Percentiles rank a stretch among this genome's conserved stretches.
phyloP scores from a whole-genome alignment of 169 alveolate species.

The Plasmodium inui region DNA sequence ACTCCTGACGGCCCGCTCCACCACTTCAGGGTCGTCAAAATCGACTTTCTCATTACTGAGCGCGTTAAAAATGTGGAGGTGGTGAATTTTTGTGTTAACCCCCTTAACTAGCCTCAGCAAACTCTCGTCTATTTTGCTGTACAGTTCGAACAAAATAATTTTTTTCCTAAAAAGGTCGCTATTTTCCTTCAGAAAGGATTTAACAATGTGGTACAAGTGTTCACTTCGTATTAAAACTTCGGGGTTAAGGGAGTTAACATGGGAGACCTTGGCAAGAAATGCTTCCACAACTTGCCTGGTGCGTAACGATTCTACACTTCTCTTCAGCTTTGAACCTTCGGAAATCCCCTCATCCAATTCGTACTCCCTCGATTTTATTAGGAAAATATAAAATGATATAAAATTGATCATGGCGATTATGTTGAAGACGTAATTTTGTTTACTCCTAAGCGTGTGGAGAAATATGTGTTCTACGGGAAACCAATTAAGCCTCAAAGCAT shows the following conservation, averaged over 20 bases:
- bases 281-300: background rate
- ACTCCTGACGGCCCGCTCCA: constrained; percentile 8
- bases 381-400: constrained; percentile 34
- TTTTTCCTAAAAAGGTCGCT: constrained; percentile 28
- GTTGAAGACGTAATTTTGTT: constrained; percentile 19
- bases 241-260: background rate
- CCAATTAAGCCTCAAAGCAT: constrained; percentile 10
- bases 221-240: background rate
- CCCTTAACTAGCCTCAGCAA: constrained; percentile 17
- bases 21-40: background rate
- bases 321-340: background rate
- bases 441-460: background rate
- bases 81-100: constrained; percentile 1
- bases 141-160: constrained; percentile 29
- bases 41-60: background rate
- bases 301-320: background rate
- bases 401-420: constrained; percentile 30
- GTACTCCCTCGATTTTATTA: constrained; percentile 30
- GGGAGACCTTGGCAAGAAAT: background rate
- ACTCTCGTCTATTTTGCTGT: constrained; percentile 31
- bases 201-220: constrained; percentile 22
- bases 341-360: constrained; percentile 7
- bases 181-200: constrained; percentile 38
- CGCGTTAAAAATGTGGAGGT: background rate
- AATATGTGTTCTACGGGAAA: constrained; percentile 3